Conservation (phyloP, 108 stramenopile species). For the Cyclotella distinguenda region DNA sequence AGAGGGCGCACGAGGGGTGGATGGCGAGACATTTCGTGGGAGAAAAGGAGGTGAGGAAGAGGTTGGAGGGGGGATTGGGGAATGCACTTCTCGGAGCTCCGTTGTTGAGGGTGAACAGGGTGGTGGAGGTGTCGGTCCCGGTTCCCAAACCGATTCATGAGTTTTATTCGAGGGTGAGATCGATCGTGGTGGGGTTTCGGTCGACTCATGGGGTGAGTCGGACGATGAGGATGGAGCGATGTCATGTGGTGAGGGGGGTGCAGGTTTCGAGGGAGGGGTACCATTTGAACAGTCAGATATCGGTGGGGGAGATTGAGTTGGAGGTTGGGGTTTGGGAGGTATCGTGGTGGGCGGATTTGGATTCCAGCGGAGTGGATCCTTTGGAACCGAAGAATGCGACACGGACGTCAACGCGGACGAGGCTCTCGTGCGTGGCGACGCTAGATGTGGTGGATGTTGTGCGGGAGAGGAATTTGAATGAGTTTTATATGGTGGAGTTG, state of each 20-base stretch:
- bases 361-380: too few species aligned
- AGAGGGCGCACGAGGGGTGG: slow-evolving; percentile 16
- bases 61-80: slow-evolving; percentile 33
- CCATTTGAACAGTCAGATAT: slow-evolving; percentile 13
- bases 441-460: slow-evolving; percentile 14
- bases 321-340: too few species aligned
- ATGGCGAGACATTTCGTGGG: slow-evolving; percentile 21
- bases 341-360: too few species aligned
- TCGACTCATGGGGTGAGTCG: slow-evolving; percentile 5
- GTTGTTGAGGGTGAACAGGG: slow-evolving; percentile 6
- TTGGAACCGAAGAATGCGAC: slow-evolving; percentile 22
- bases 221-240: slow-evolving; percentile 10
- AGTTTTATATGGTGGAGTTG: slow-evolving; percentile 20
- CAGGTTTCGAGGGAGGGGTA: slow-evolving; percentile 5
- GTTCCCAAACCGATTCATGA: slow-evolving; percentile 29
- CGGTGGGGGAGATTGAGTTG: slow-evolving; percentile 9
- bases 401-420: slow-evolving; percentile 3
- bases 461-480: neutral
- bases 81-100: slow-evolving; percentile 25
- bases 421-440: neutral
- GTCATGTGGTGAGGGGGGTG: slow-evolving; percentile 17
- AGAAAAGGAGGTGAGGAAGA: slow-evolving; percentile 7
- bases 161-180: slow-evolving; percentile 31
- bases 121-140: slow-evolving; percentile 9
- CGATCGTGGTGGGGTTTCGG: slow-evolving; percentile 12